Base-by-base conservation (phyloP, 169 alveolate genomes). In the Plasmodium berghei region DNA sequence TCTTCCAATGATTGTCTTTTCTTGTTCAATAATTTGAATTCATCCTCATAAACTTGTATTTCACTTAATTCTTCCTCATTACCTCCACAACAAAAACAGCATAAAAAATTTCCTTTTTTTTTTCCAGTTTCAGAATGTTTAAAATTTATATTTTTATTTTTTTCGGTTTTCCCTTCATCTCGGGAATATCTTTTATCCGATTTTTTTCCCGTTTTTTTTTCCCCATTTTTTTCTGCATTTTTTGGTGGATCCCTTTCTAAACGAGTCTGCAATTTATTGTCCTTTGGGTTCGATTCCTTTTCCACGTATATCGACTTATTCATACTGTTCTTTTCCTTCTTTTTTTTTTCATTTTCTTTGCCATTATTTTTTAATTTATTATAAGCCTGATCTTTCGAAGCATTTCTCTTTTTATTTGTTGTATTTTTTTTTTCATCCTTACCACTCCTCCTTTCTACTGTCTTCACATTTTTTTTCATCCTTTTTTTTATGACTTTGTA, bases 41-140 rank as follows among this genome's bases (percentile, higher is more conserved):
- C 90, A 16, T 56, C 73, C 20, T 83, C 86, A 9, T 64, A 16
- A 48, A 66, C 34, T 0, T 49, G 34, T 66, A 64, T 72, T n/a
- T 80, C 67, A 46, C 64, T 0, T 59, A 28, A 26, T 45, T 83
- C 90, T n/a, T 73, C 73, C n/a, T 83, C 90, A 69, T 83, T 70
- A 24, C 52, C 54, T 6, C 74, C 85, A 70, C 90, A 83, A 34
- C 90, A 83, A n/a, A 66, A 61, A 10, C 86, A 83, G 8, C 56
- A 49, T 16, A 69, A 49, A 8, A 83, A 83, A 14, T n/a, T 26
- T 1, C 66, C 20, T 5, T 52, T 64, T 8, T 61, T 64, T 18
- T 49, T 18, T 10, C 28, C 48, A 12, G 9, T 16, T 42, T 55
- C 56, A 18, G 14, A 52, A 14, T 18, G 54, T 83, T 49, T 58